phyloP scores from a whole-genome alignment of 1,284 basidiomycete species.

The Agroathelia rolfsii region DNA sequence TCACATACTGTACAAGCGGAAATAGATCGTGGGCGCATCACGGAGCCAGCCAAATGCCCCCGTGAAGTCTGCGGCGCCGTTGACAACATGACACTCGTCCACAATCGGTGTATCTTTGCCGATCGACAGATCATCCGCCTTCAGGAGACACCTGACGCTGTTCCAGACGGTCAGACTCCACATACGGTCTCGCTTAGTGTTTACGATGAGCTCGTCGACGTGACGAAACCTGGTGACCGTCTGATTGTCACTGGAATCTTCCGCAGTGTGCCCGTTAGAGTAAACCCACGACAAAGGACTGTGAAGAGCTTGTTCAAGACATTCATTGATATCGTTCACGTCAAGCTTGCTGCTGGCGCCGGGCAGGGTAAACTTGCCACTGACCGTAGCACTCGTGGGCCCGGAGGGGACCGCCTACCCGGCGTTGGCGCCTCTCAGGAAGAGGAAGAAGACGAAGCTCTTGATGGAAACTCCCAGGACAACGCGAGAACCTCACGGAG shows the following conservation, averaged over 20 bases:
- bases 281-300: slow-evolving; percentile 85
- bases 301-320: slow-evolving; percentile 97
- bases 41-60: slow-evolving; percentile 86
- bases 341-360: slow-evolving; percentile 67
- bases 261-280: slow-evolving; percentile 85
- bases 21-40: slow-evolving; percentile 93
- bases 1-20: slow-evolving; percentile 92
- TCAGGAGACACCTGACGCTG: slow-evolving; percentile 95
- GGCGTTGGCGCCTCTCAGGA: slow-evolving; percentile 81
- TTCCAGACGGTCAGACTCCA: slow-evolving; percentile 96
- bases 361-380: slow-evolving; percentile 68
- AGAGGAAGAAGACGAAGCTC: slow-evolving; percentile 38
- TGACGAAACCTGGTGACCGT: slow-evolving; percentile 91
- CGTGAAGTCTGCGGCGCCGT: slow-evolving; percentile 83
- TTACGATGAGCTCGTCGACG: slow-evolving; percentile 95
- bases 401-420: slow-evolving; percentile 56
- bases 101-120: slow-evolving; percentile 94
- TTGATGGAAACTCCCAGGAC: slow-evolving; percentile 20
- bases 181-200: slow-evolving; percentile 94
- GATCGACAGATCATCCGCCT: slow-evolving; percentile 92
- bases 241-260: slow-evolving; percentile 91
- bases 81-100: slow-evolving; percentile 90
- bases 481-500: slow-evolving; percentile 39
- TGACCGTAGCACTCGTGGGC: slow-evolving; percentile 72
- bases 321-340: slow-evolving; percentile 91